Base-by-base conservation (phyloP, 352 stramenopile species). In the Phytophthora agathidicida region DNA sequence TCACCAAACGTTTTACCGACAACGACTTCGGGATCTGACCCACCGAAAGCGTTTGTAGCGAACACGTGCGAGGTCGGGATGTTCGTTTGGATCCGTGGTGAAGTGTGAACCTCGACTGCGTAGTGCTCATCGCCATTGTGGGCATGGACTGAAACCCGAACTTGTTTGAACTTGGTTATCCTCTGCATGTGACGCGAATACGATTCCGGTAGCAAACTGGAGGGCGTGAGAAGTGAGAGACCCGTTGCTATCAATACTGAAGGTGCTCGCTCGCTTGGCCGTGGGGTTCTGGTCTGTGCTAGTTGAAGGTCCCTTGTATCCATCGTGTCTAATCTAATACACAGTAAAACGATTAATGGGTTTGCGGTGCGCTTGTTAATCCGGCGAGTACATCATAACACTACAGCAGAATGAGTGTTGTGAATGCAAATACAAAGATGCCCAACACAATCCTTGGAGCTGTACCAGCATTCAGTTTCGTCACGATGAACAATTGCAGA, bases 1-100 rank as follows among this genome's bases (percentile, higher is more conserved):
- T 79, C 60, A 11, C 41, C 28, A 3, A 82, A 41, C 3, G 35
- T 33, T 7, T 24, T 45, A 37, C 50, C 28, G 8, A 38, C 28
- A 23, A 56, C 7, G 17, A 24, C 28, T 36, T 45, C 45, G 14
- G 27, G n/a, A 30, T 26, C n/a, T n/a, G 9, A 5, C 9, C 11
- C 14, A 17, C 26, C n/a, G 33, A 11, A 23, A 26, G n/a, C n/a
- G n/a, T n/a, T n/a, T n/a, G 11, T 36, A 1, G 28, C 10, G 31
- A 31, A 11, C 31, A 7, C 17, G n/a, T 16, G 11, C 16, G 3
- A 10, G 22, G 42, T 39, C 19, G 43, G 43, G n/a, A 39, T 51
- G n/a, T 51, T 51, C 13, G 43, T 41, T 17, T 32, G 7, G 11
- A 43, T 14, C 6, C 9, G 30, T 27, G 44, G 11, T 22, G 16